Conservation (phyloP, 768 basidiomycete species). For the Lanmaoa rubissima region DNA sequence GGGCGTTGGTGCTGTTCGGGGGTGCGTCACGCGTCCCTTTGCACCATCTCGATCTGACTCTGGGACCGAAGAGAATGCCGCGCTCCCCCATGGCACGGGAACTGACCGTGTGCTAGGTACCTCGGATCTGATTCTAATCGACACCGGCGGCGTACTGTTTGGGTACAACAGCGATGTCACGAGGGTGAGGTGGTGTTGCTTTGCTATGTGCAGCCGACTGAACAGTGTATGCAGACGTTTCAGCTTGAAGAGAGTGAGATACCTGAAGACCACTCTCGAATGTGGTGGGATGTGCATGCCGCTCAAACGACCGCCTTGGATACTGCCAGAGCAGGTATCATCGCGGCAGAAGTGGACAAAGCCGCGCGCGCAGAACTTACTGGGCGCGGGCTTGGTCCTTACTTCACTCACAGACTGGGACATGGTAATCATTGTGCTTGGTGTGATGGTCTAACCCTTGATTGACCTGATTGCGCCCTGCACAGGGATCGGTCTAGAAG, state of each 20-base stretch:
- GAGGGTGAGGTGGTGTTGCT: slow-evolving; percentile 46
- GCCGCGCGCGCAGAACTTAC: slow-evolving; percentile 56
- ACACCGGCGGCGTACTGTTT: slow-evolving; percentile 67
- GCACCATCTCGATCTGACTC: neutral
- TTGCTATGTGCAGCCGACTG: neutral
- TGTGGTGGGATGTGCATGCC: slow-evolving; percentile 64
- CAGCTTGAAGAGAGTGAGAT: slow-evolving; percentile 58
- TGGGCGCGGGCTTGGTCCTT: slow-evolving; percentile 43
- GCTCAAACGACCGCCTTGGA: slow-evolving; percentile 60
- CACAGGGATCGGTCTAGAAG: slow-evolving; percentile 79
- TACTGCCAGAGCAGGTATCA: slow-evolving; percentile 45
- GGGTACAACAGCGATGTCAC: slow-evolving; percentile 81
- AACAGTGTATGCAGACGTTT: slow-evolving; percentile 48
- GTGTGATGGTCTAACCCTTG: slow-evolving; percentile 11
- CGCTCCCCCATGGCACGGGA: slow-evolving; percentile 80
- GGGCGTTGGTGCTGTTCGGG: slow-evolving; percentile 75
- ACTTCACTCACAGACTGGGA: slow-evolving; percentile 81
- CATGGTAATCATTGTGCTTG: slow-evolving; percentile 51
- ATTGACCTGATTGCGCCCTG: slow-evolving; percentile 7
- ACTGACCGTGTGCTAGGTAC: slow-evolving; percentile 58
- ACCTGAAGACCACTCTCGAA: slow-evolving; percentile 45
- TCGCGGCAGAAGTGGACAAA: slow-evolving; percentile 57
- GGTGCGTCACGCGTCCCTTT: slow-evolving; percentile 41
- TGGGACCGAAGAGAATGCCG: slow-evolving; percentile 66
- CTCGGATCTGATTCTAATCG: slow-evolving; percentile 71